phyloP scores from a whole-genome alignment of 2,329 filamentous ascomycete genomes.

The Diaporthe sp. region DNA sequence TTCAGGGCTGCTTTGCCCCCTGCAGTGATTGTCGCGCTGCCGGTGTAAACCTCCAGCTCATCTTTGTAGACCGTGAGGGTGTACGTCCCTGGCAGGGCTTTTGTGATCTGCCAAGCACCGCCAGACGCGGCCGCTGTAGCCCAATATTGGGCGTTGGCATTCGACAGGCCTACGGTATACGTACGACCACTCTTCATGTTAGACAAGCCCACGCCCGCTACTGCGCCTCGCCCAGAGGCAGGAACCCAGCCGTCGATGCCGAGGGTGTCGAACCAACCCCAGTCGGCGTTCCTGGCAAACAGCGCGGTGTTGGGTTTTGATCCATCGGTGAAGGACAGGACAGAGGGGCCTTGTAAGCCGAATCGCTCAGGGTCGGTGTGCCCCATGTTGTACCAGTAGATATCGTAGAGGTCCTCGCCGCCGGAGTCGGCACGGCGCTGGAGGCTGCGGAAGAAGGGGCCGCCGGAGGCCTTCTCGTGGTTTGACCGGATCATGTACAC shows the following conservation, averaged over 20 bases:
- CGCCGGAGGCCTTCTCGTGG: conserved; percentile 57
- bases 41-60: conserved; percentile 50
- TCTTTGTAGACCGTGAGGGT: conserved; percentile 53
- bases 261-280: conserved; percentile 52
- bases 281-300: conserved; percentile 53
- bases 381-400: conserved; percentile 60
- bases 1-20: conserved; percentile 48
- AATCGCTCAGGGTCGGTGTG: conserved; percentile 58
- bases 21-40: conserved; percentile 48
- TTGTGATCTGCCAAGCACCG: conserved; percentile 50
- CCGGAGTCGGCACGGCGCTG: conserved; percentile 53
- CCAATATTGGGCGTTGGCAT: conserved; percentile 55
- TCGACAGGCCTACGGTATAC: conserved; percentile 55
- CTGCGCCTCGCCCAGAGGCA: conserved; percentile 48
- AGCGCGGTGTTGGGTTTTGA: conserved; percentile 53
- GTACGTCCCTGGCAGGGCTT: conserved; percentile 51
- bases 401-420: conserved; percentile 58
- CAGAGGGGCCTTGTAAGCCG: conserved; percentile 57
- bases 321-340: conserved; percentile 56
- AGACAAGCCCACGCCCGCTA: conserved; percentile 50
- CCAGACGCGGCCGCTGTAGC: conserved; percentile 44
- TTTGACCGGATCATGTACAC: conserved; percentile 56
- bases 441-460: conserved; percentile 56
- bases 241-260: conserved; percentile 52
- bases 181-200: conserved; percentile 56